Evolutionary conservation across 176 grass and related monocot genomes (phyloP).

Genomic region (Chloris gayana): DNA sequence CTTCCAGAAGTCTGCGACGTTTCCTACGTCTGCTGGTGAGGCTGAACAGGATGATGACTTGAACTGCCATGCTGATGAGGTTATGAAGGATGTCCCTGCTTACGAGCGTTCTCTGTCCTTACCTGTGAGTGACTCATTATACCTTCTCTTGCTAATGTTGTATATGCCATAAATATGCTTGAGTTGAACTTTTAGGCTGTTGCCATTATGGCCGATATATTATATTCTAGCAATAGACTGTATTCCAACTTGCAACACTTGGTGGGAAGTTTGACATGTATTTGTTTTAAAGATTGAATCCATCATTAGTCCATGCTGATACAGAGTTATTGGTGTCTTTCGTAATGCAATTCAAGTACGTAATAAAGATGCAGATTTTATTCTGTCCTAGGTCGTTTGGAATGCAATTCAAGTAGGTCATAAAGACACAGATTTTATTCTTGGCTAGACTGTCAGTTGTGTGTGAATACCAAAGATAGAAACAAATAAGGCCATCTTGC

Average conservation of each 20-base stretch:
- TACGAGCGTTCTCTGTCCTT: conserved; percentile 52
- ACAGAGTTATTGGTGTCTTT: neutral
- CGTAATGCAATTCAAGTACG: neutral
- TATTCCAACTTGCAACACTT: neutral
- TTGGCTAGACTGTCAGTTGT: neutral
- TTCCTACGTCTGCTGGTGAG: conserved; percentile 24
- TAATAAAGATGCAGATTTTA: too few species aligned
- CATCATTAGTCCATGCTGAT: neutral
- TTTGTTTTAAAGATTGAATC: neutral
- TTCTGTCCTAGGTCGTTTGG: too few species aligned
- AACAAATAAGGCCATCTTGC: neutral
- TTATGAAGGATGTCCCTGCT: neutral
- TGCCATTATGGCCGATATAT: neutral
- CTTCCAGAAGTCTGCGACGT: conserved; percentile 47
- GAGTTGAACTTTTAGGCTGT: neutral
- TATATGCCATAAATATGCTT: neutral
- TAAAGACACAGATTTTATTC: neutral
- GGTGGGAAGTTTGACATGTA: neutral
- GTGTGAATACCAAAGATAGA: neutral
- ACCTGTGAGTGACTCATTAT: conserved; percentile 48
- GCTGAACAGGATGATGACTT: neutral
- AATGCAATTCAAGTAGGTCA: too few species aligned
- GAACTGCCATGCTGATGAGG: neutral
- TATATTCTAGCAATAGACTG: neutral
- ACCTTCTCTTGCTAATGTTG: neutral